phyloP scores from a whole-genome alignment of 345 rosid species.

The Odontarrhena argentea region DNA sequence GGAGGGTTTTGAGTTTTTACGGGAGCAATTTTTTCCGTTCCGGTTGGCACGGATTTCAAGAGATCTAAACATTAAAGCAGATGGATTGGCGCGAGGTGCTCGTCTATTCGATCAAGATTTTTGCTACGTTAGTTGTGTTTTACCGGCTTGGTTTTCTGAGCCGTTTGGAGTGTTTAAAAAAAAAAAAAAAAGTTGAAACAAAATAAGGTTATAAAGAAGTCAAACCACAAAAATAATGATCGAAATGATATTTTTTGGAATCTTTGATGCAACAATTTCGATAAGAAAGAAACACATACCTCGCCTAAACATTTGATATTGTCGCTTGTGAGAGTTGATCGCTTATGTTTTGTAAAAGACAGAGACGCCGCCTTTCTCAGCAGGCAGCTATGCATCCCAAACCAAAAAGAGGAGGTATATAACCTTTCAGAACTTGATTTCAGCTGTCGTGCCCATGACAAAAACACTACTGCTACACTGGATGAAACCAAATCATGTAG shows the following conservation, averaged over 20 bases:
- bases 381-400: conserved; percentile 90
- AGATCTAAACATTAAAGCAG: too few relatives aligned
- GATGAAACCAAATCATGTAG: conserved; percentile 28
- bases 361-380: conserved; percentile 83
- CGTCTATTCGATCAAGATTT: too few relatives aligned
- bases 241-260: neutral
- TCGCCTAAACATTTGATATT: conserved; percentile 77
- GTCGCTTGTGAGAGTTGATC: conserved; percentile 85
- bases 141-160: too few relatives aligned
- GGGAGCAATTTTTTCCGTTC: too few relatives aligned
- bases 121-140: too few relatives aligned
- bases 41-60: too few relatives aligned
- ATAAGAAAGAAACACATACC: conserved; percentile 46
- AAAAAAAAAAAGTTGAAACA: too few relatives aligned
- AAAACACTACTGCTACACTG: conserved; percentile 77
- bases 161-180: too few relatives aligned
- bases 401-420: neutral
- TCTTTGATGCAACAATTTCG: conserved; percentile 8
- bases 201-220: too few relatives aligned
- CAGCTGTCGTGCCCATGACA: conserved; percentile 78
- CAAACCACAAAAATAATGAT: neutral
- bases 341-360: conserved; percentile 64
- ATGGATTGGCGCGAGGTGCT: too few relatives aligned
- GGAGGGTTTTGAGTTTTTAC: too few relatives aligned
- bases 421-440: conserved; percentile 52